phyloP scores from a whole-genome alignment of 2,329 filamentous ascomycete genomes.

The Calonectria hawksworthii region DNA sequence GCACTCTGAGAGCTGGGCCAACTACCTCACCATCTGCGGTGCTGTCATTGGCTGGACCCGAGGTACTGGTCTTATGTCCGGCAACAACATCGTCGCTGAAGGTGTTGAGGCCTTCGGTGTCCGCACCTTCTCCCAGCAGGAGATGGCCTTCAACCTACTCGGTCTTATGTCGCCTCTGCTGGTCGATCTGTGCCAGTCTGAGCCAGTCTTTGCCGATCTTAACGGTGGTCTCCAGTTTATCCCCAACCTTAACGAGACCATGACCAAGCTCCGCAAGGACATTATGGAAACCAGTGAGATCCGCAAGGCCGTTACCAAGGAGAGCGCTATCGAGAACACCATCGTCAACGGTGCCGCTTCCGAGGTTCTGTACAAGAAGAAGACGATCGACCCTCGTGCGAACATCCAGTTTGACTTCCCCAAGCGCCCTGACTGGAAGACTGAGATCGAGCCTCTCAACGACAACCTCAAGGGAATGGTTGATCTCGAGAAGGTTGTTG shows the following conservation, averaged over 20 bases:
- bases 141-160: constrained; percentile 99
- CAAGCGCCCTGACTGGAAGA: constrained; percentile 89
- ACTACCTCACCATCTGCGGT: constrained; percentile 98
- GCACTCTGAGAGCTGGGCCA: constrained; percentile 97
- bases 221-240: constrained; percentile 99
- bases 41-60: constrained; percentile 99
- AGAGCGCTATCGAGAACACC: constrained; percentile 97
- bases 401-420: constrained; percentile 99
- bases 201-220: constrained; percentile 96
- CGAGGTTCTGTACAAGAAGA: constrained; percentile 94
- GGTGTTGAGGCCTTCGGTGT: constrained; percentile 97
- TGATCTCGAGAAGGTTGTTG: constrained; percentile 96
- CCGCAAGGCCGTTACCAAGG: constrained; percentile 92
- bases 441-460: constrained; percentile 90
- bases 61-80: constrained; percentile 97
- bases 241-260: constrained; percentile 92
- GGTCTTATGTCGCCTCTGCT: constrained; percentile 95
- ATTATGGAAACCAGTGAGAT: constrained; percentile 97
- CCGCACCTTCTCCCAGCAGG: constrained; percentile 97
- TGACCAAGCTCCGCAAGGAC: constrained; percentile 93
- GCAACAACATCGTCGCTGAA: constrained; percentile 97
- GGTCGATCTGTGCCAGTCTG: constrained; percentile 93
- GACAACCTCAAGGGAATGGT: constrained; percentile 96
- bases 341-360: constrained; percentile 95
- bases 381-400: constrained; percentile 91